Percentiles rank a stretch among this genome's conserved stretches.
Conservation (phyloP, 1,284 basidiomycete genomes). For the Malassezia restricta region DNA sequence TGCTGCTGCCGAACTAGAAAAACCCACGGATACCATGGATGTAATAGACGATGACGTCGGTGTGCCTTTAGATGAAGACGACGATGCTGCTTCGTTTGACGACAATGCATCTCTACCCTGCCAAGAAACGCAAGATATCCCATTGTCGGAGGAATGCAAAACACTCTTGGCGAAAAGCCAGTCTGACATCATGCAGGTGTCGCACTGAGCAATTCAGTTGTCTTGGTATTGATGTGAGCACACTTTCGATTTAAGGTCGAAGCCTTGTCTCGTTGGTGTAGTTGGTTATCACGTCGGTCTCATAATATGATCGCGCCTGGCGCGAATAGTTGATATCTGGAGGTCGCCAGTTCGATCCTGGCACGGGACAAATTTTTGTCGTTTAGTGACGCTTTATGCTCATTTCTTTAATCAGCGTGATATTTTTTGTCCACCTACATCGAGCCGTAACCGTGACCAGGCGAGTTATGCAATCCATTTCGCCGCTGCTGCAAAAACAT, state of each 20-base stretch:
- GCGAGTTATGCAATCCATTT: too few species aligned
- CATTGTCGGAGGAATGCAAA: not conserved
- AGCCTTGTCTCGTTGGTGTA: slow-evolving; percentile 19
- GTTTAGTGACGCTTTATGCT: not conserved
- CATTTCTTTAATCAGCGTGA: not conserved
- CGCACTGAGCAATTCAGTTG: too few species aligned
- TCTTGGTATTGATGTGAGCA: not conserved
- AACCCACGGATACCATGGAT: not conserved
- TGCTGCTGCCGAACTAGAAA: not conserved
- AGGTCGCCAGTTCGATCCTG: slow-evolving; percentile 22
- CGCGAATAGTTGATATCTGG: slow-evolving; percentile 17
- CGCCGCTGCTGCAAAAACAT: too few species aligned
- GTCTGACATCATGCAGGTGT: not conserved
- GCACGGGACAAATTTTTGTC: slow-evolving; percentile 16
- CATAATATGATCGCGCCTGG: slow-evolving; percentile 18
- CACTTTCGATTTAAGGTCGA: not conserved
- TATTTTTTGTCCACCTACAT: too few species aligned
- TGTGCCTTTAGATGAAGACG: not conserved
- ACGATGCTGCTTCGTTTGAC: not conserved
- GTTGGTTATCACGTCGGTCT: slow-evolving; percentile 22
- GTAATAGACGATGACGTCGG: slow-evolving; percentile 2
- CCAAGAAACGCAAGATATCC: not conserved
- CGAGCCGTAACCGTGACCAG: too few species aligned
- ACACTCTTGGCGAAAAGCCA: not conserved
- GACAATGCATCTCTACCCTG: not conserved